Base-by-base conservation (phyloP, 352 stramenopile genomes). In the Pythium pyrilobum region DNA sequence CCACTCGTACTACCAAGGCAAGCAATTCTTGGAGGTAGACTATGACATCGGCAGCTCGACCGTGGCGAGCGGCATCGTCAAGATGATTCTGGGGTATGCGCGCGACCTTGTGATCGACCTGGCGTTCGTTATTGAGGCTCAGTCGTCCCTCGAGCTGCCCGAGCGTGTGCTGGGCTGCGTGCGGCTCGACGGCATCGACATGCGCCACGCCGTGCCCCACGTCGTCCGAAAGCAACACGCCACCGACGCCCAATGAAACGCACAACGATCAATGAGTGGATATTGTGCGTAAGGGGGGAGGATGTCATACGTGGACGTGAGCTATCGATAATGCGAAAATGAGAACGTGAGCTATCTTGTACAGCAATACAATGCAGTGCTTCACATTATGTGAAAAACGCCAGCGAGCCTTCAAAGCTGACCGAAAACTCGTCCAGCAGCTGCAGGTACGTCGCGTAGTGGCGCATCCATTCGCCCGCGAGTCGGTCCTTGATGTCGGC, bases 1-100 rank as follows among this genome's bases (percentile, higher is more conserved):
- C 45, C 75, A 88, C 59, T 72, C 77, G n/a, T 94, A 90, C 42
- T 77, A 78, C 45, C 75, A 73, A 31, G 76, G 77, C 44, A 71
- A 67, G 29, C 66, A 87, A 36, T 94, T 79, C 56, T 56, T 87
- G 23, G 83, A 94, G 38, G 64, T 81, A 3, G 83, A 91, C 58
- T 92, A 91, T 59, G 77, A 94, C 49, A 88, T 94, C 40, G 66
- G 60, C 20, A 91, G 79, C 59, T 89, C 75, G 33, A 87, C 64
- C 0, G 83, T 94, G 7, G 83, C 83, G 1, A 77, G 69, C 2
- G 71, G 70, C 11, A 68, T 94, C 21, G 61, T 84, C 21, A 89
- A 90, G 56, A 67, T 94, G 44, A 59, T 94, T 45, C 37, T 88
- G 7, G 79, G 83, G 13, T 84, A 79, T 46, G 66, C 76, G 7